phyloP scores from a whole-genome alignment of 495 filamentous ascomycete genomes.

The Hypoxylon fragiforme region DNA sequence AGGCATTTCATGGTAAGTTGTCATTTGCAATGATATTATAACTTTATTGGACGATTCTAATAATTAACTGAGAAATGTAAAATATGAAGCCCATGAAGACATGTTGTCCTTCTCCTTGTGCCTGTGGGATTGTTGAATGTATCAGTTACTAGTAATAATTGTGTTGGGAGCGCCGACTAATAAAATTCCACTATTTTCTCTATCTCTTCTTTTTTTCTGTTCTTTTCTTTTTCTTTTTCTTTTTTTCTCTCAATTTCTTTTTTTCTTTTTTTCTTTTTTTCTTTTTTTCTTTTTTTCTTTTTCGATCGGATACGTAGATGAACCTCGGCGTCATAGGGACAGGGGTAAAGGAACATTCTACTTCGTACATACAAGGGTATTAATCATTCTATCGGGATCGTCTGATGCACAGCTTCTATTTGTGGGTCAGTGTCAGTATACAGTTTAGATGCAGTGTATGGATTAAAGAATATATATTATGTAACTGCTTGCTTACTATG shows the following conservation, averaged over 20 bases:
- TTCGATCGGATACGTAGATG: conserved; percentile 12
- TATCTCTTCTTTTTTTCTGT: neutral
- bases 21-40: neutral
- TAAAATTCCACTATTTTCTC: conserved; percentile 30
- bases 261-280: neutral
- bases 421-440: neutral
- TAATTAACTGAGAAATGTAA: conserved; percentile 8
- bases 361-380: too few species aligned
- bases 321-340: conserved; percentile 36
- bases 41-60: conserved; percentile 6
- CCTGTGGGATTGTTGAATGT: conserved; percentile 33
- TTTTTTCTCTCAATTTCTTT: too few species aligned
- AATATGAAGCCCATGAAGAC: conserved; percentile 20
- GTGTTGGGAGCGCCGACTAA: conserved; percentile 29
- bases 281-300: conserved; percentile 14
- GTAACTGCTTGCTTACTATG: too few species aligned
- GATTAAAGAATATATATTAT: too few species aligned
- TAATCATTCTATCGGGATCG: conserved; percentile 21
- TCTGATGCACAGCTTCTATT: conserved; percentile 15
- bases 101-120: conserved; percentile 23
- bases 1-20: conserved; percentile 39
- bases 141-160: too few species aligned
- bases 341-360: conserved; percentile 29
- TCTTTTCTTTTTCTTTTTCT: conserved; percentile 8
- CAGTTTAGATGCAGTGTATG: too few species aligned